Conservation (phyloP, 2,329 filamentous ascomycete genomes). For the Daldinia sp. region DNA sequence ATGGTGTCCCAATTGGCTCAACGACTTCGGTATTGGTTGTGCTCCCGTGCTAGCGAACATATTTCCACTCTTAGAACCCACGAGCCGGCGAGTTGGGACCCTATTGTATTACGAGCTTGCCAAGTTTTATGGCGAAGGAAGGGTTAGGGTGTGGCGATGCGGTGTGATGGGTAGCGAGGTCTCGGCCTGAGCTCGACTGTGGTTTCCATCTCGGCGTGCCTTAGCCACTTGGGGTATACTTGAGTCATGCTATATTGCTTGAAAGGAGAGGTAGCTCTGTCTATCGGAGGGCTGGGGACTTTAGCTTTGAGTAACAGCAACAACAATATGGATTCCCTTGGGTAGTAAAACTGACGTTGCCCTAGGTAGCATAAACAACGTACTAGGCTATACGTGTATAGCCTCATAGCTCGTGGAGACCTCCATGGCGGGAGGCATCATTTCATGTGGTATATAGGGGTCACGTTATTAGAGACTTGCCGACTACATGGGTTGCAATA, state of each 20-base stretch:
- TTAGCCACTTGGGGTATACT: background rate
- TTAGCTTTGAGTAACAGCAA: no score
- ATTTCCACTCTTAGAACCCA: background rate
- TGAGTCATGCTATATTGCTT: background rate
- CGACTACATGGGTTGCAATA: background rate
- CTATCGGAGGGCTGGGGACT: background rate
- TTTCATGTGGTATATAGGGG: constrained; percentile 6
- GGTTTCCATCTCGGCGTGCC: background rate
- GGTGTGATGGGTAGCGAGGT: background rate
- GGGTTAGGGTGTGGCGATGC: background rate
- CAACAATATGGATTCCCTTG: no score
- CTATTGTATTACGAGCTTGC: background rate
- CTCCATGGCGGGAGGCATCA: background rate
- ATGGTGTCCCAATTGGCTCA: background rate
- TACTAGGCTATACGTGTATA: background rate
- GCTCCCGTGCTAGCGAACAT: background rate
- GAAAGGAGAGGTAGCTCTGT: background rate
- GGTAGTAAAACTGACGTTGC: no score
- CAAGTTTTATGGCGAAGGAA: background rate
- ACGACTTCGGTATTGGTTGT: background rate
- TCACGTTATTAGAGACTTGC: background rate
- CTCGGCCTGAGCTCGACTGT: background rate
- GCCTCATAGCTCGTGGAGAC: background rate
- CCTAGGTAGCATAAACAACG: no score
- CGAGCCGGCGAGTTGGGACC: background rate